Base-by-base conservation (phyloP, 306 rosid species). In the Gastrolobium bilobum region DNA sequence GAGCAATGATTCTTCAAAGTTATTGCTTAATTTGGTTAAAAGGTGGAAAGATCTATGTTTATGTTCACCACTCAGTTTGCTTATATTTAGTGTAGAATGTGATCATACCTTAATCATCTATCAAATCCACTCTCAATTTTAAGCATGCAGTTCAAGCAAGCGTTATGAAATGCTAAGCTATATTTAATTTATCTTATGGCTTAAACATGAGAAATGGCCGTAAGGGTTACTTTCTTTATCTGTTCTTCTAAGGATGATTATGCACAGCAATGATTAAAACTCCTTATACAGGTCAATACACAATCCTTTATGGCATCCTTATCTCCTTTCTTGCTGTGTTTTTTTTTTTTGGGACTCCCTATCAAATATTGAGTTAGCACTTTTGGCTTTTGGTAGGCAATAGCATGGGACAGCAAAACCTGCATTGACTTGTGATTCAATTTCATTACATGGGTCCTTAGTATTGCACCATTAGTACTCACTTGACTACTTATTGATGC, bases 391-490 rank as follows among this genome's bases (percentile, higher is more conserved):
- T 86, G 53, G 72, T 53, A 68, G 48, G 74, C 58, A 4, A 4
- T 59, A 48, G 71, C 52, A 67, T 39, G 80, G 78, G 79, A 81
- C 29, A 74, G 78, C 71, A 82, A 76, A 68, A 63, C n/a, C 66
- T 33, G 71, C 88, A 86, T 86, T 88, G 94, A 91, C 92, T 77
- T 79, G 80, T 75, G 75, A 61, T 79, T 37, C 84, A 76, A 74
- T 71, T 79, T 44, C 60, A 67, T 1, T 20, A 79, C 8, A 81
- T 73, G 86, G 90, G 86, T 75, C 79, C 84, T 52, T 71, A 9
- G 6, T 74, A 63, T 80, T 82, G 83, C 74, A 30, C 61, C 84
- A 79, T 44, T 50, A 42, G 20, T 61, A 63, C 72, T 20, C 26
- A 20, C 26, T 82, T 57, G 71, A 69, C 63, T 59, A 38, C 5